A percentile compares a stretch with the other conserved stretches of the same genome.
Conservation (phyloP, 768 basidiomycete genomes). For the Trametes meyenii region DNA sequence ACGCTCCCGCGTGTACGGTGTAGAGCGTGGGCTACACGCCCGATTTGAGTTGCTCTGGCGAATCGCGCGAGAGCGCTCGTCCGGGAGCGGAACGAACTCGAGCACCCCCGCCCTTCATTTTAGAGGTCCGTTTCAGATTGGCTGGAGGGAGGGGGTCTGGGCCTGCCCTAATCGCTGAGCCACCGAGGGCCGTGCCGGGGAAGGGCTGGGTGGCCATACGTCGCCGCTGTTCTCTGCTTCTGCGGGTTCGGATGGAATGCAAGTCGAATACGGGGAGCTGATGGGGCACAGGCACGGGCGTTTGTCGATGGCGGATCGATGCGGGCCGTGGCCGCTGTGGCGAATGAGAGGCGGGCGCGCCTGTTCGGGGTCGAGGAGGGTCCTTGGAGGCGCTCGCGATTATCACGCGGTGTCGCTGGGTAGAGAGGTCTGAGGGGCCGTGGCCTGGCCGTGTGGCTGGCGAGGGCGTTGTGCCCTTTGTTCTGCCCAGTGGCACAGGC, state of each 20-base stretch:
- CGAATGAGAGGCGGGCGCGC: conserved; percentile 7
- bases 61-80: conserved; percentile 6
- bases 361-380: not conserved
- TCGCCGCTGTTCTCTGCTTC: conserved; percentile 14
- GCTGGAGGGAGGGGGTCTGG: conserved; percentile 10
- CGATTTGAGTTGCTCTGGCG: conserved; percentile 13
- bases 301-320: conserved; percentile 20
- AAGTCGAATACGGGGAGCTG: not conserved
- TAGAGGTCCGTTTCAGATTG: conserved; percentile 22
- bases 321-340: conserved; percentile 8
- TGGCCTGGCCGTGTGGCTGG: not conserved
- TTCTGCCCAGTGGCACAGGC: conserved; percentile 11
- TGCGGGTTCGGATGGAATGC: conserved; percentile 18
- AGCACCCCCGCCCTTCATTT: conserved; percentile 19
- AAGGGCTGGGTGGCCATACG: conserved; percentile 16
- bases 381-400: not conserved
- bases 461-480: conserved; percentile 12
- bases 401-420: conserved; percentile 14
- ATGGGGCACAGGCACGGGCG: conserved; percentile 18
- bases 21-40: not conserved
- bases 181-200: conserved; percentile 1
- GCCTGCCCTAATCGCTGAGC: conserved; percentile 13
- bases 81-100: not conserved
- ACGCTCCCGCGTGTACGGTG: not conserved
- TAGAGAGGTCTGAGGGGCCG: not conserved